Evolutionary conservation across 106 monocot species (phyloP).

Genomic region (Allium cepa): DNA sequence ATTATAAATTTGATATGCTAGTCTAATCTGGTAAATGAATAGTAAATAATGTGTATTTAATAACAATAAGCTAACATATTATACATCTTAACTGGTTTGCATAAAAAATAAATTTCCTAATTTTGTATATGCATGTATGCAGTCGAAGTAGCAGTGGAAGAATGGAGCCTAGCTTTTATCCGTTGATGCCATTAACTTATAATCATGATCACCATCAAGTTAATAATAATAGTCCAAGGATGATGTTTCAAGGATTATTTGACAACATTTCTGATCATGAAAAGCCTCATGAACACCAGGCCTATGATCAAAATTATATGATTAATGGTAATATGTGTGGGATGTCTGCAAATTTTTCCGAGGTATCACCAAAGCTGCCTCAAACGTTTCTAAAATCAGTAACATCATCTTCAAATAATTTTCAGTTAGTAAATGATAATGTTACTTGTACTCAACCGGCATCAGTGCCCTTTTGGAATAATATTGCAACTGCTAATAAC

Average conservation of each 20-base stretch:
- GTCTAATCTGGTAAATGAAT: too few relatives aligned
- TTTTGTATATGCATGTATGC: constrained; percentile 1
- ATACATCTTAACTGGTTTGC: not conserved
- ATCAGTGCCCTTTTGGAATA: constrained; percentile 38
- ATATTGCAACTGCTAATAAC: constrained; percentile 10
- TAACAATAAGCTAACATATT: not conserved
- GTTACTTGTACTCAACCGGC: constrained; percentile 37
- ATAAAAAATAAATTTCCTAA: constrained; percentile 1
- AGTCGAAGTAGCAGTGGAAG: constrained; percentile 17
- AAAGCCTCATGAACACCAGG: constrained; percentile 14
- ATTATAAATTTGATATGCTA: too few relatives aligned
- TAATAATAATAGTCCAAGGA: constrained; percentile 10
- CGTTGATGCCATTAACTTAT: constrained; percentile 38
- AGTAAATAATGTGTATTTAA: too few relatives aligned
- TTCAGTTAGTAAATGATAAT: constrained; percentile 14
- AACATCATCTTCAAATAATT: not conserved
- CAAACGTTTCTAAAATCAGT: too few relatives aligned
- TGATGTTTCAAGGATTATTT: constrained; percentile 26
- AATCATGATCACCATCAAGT: constrained; percentile 3
- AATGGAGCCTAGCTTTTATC: constrained; percentile 29
- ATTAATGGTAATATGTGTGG: not conserved
- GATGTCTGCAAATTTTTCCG: not conserved
- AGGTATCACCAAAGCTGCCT: not conserved
- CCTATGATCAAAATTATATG: not conserved
- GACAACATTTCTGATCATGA: constrained; percentile 5